These are phyloP conservation scores for Aspergillus bertholletiae DNA, from an alignment of 495 filamentous ascomycete species.

Conservation along the genomic window DNA sequence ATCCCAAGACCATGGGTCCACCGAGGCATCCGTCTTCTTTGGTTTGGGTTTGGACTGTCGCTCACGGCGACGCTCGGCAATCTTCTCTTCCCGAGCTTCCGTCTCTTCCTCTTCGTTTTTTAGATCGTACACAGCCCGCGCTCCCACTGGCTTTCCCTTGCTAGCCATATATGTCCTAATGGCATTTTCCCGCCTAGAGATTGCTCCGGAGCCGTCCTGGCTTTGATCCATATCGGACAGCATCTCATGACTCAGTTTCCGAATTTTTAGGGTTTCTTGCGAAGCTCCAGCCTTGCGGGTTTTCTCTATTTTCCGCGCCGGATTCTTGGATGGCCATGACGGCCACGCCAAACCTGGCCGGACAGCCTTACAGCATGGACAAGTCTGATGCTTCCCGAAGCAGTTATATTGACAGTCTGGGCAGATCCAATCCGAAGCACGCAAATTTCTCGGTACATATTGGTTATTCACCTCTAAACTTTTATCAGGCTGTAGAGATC, in stretches of 20 bases:
- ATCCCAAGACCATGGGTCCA: constrained; percentile 35
- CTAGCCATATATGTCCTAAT: background rate
- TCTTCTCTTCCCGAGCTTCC: background rate
- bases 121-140: background rate
- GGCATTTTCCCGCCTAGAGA: background rate
- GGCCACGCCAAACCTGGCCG: constrained; percentile 17
- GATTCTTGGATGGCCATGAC: background rate
- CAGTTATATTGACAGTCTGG: constrained; percentile 24
- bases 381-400: constrained; percentile 20
- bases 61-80: background rate
- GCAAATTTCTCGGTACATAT: constrained; percentile 3
- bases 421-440: constrained; percentile 30
- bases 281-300: background rate
- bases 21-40: constrained; percentile 4
- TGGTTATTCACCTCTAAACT: constrained; percentile 5
- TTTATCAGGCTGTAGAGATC: constrained; percentile 10
- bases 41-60: constrained; percentile 1
- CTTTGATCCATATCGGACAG: constrained; percentile 10
- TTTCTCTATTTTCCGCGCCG: background rate
- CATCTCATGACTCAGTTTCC: constrained; percentile 13
- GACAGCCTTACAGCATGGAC: constrained; percentile 28
- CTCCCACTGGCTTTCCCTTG: background rate
- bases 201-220: background rate
- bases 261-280: constrained; percentile 18
- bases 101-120: background rate